Conservation (phyloP, 2,329 filamentous ascomycete genomes). For the Talaromyces albobiverticillius region DNA sequence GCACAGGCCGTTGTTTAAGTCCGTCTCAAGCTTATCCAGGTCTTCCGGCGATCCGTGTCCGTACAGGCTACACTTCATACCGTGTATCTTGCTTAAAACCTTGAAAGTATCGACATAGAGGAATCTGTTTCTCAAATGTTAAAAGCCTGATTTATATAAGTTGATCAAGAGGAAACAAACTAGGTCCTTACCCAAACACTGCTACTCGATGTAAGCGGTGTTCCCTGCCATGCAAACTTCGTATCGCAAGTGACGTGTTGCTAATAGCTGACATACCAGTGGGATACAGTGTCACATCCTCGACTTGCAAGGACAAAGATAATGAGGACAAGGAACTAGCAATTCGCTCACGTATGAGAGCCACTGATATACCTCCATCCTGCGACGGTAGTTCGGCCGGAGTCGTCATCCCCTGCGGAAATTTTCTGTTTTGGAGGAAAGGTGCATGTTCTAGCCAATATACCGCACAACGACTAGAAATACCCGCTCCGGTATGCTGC, state of each 20-base stretch:
- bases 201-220: slow-evolving; percentile 5
- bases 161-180: background rate
- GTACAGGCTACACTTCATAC: slow-evolving; percentile 10
- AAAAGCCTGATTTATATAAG: background rate
- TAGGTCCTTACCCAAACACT: background rate
- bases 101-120: slow-evolving; percentile 13
- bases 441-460: slow-evolving; percentile 11
- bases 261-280: slow-evolving; percentile 11
- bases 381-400: background rate
- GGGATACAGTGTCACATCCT: slow-evolving; percentile 5
- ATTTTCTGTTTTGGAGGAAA: background rate
- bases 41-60: slow-evolving; percentile 13
- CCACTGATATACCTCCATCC: background rate
- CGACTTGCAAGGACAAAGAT: background rate
- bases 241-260: slow-evolving; percentile 6
- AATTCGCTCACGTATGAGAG: background rate
- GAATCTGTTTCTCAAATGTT: background rate
- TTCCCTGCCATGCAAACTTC: background rate
- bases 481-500: slow-evolving; percentile 7
- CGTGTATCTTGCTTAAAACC: slow-evolving; percentile 5
- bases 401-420: background rate
- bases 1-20: background rate
- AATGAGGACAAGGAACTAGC: background rate
- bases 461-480: slow-evolving; percentile 4
- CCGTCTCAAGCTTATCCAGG: slow-evolving; percentile 12